These are phyloP conservation scores for Fusarium subtropicale DNA, from an alignment of 2,329 filamentous ascomycete genomes.

Conservation along the genomic window DNA sequence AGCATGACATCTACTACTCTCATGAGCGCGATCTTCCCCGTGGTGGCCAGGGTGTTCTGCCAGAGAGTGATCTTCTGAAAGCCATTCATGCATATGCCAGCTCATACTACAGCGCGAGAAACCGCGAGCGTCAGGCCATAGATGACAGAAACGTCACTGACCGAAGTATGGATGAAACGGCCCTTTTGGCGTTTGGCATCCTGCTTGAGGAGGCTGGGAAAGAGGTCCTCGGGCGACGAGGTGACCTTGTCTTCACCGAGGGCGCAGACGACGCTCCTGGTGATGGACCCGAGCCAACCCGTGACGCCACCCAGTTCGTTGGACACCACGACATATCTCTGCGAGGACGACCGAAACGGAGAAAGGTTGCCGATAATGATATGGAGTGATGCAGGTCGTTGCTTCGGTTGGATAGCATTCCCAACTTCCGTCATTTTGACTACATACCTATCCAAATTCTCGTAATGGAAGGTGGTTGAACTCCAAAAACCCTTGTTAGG, in stretches of 20 bases:
- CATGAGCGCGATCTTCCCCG: constrained; percentile 66
- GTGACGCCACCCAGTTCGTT: constrained; percentile 37
- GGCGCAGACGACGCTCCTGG: constrained; percentile 49
- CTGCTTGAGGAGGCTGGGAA: constrained; percentile 77
- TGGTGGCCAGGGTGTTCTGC: constrained; percentile 63
- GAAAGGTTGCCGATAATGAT: constrained; percentile 44
- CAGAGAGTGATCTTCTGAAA: constrained; percentile 76
- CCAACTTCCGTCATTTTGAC: background rate
- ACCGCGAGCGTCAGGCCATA: constrained; percentile 37
- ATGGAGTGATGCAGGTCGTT: constrained; percentile 21
- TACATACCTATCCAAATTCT: constrained; percentile 10
- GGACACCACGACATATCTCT: constrained; percentile 43
- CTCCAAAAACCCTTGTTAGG: constrained; percentile 25
- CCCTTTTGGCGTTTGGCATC: constrained; percentile 79
- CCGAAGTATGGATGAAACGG: constrained; percentile 80
- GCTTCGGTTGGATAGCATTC: constrained; percentile 2
- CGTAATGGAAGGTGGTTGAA: constrained; percentile 18
- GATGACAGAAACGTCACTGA: constrained; percentile 57
- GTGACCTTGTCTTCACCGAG: constrained; percentile 79
- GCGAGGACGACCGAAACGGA: constrained; percentile 50
- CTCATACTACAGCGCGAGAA: constrained; percentile 69
- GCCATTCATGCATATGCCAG: constrained; percentile 76
- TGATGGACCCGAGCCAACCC: constrained; percentile 34
- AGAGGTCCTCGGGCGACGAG: constrained; percentile 70
- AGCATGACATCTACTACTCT: constrained; percentile 78